Conservation (phyloP, 2,329 filamentous ascomycete species). For the Botrytis pseudocinerea region DNA sequence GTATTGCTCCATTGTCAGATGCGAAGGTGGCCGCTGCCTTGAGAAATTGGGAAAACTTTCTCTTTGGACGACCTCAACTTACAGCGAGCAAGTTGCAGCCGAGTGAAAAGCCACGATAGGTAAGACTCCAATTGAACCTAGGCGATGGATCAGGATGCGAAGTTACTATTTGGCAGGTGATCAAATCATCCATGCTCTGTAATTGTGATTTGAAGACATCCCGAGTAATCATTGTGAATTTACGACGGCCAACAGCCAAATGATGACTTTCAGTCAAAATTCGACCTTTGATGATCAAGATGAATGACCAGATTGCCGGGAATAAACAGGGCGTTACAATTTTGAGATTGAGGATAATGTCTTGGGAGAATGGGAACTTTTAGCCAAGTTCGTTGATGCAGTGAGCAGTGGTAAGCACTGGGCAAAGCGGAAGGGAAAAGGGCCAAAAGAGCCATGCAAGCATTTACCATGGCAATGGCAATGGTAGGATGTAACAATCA, state of each 20-base stretch:
- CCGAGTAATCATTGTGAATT: neutral
- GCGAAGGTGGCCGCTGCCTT: slow-evolving; percentile 20
- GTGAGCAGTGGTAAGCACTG: neutral
- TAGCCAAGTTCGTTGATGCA: neutral
- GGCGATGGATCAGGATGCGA: slow-evolving; percentile 16
- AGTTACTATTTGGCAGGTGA: slow-evolving; percentile 22
- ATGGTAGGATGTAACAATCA: slow-evolving; percentile 20
- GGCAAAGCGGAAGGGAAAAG: neutral
- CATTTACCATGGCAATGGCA: slow-evolving; percentile 23
- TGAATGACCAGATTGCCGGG: slow-evolving; percentile 15
- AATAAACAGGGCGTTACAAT: slow-evolving; percentile 1
- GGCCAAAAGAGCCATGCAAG: slow-evolving; percentile 6
- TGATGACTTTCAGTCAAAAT: slow-evolving; percentile 8
- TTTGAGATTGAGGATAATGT: neutral
- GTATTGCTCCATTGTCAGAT: slow-evolving; percentile 11
- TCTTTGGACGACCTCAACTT: slow-evolving; percentile 16
- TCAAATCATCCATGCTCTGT: slow-evolving; percentile 21
- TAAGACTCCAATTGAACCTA: slow-evolving; percentile 25
- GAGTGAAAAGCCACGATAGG: slow-evolving; percentile 22
- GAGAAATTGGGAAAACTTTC: slow-evolving; percentile 7
- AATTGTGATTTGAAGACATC: slow-evolving; percentile 19
- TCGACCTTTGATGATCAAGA: neutral
- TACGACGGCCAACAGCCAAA: slow-evolving; percentile 4
- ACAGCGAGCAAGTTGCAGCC: slow-evolving; percentile 15
- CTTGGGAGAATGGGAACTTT: neutral